Base-by-base conservation (phyloP, 129 eudicot species). In the Centaurea solstitialis region DNA sequence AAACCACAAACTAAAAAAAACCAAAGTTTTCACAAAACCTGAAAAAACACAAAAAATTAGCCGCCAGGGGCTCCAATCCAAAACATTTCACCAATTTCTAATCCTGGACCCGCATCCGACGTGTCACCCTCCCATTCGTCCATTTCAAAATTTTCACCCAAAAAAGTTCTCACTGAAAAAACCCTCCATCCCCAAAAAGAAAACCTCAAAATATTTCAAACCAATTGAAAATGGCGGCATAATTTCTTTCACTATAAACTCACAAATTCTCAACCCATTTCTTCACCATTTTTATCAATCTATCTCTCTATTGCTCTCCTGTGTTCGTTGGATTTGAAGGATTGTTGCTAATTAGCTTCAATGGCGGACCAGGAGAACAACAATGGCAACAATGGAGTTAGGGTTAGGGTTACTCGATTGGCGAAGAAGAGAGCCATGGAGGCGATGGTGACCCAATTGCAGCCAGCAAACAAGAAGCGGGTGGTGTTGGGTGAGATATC, bases 351-450 rank as follows among this genome's bases (percentile, higher is more conserved):
- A 6, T 38, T n/a, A n/a, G n/a, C 6, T 6, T 28, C 77, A 79
- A 90, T 90, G 96, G 90, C 89, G 47, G 85, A 87, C 87, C 86
- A 87, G 83, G 98, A 91, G 85, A n/a, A n/a, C n/a, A n/a, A n/a
- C n/a, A n/a, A n/a, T n/a, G n/a, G n/a, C n/a, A 89, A 89, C 76
- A 89, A 89, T 75, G 78, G 87, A 69, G 84, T 43, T 67, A 83
- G n/a, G n/a, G n/a, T n/a, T n/a, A n/a, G 92, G 39, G 86, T 91
- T 22, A 89, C 98, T 1, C 89, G 98, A 9, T 70, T 84, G 70
- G 89, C 98, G 21, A 84, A 85, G 75, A 93, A 86, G 85, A 87
- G 91, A 79, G 87, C 93, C 11, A 89, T 87, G n/a, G 87, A 79
- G 11, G 78, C 83, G 9, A 88, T 89, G 68, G 78, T 53, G 7